Evolutionary conservation across 441 rosid genomes (phyloP), one percentile per base, ranked within the genome.

Genomic region (Corymbia citriodora): DNA sequence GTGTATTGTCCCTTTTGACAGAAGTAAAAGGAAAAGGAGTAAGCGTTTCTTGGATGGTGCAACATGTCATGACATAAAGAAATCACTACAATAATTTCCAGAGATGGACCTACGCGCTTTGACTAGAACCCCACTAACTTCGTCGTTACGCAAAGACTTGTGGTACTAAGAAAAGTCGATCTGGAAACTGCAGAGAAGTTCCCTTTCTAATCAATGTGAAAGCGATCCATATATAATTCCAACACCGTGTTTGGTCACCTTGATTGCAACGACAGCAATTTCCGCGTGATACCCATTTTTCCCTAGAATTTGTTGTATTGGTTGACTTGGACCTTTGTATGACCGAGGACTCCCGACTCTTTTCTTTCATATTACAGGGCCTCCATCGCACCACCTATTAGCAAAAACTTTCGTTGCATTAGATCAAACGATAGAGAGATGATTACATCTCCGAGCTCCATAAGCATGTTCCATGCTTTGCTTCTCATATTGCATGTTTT

Each of bases 1-100:
- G 1, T 10, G 4, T 57, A 1, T 23, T 57, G 63, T 9, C 29
- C 0, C 63, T 4, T 23, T 57, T 4, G 6, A 3, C 6, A 57
- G 9, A 57, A 57, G 2, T 23, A 9, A 1, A 23, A 57, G 12
- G 29, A 57, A 57, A 57, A 21, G 23, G 8, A 55, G 8, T 55
- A 55, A 18, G 57, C 7, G 4, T 4, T 55, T 19, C 25, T 57
- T 57, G 61, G 27, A 57, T 57, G 61, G 2, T 57, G 5, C 10
- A 21, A 57, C 27, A 21, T 3, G 0, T 19, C 23, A 9, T 21
- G 61, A 57, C 21, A 9, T 2, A 57, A 4, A 59, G 6, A 3
- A 59, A 59, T 40, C 45, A 40, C 45, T 40, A 40, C 45, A 40
- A 40, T 40, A 40, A 40, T 40, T 40, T 40, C 45, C 45, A 40